Evolutionary conservation across 1,284 basidiomycete genomes (phyloP).

Genomic region (Apiotrichum siamense): DNA sequence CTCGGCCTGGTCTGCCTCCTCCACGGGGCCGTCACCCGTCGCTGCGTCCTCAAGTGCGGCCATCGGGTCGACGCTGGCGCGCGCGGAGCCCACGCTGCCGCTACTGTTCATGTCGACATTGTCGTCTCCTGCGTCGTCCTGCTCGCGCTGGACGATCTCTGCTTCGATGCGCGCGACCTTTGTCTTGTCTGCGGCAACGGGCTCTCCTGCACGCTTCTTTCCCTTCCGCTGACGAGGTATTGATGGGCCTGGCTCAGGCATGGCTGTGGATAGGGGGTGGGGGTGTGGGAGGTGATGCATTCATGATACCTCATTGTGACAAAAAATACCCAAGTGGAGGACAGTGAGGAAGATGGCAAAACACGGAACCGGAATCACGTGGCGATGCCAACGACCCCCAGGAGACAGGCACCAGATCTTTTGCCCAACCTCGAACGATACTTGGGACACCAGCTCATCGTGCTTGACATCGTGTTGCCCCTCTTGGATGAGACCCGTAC

Average conservation of each 20-base stretch:
- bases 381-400: too few species aligned
- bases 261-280: background rate
- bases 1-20: constrained; percentile 10
- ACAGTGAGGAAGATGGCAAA: too few species aligned
- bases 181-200: background rate
- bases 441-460: too few species aligned
- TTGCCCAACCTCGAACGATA: too few species aligned
- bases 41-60: constrained; percentile 14
- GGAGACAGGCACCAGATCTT: too few species aligned
- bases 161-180: constrained; percentile 11
- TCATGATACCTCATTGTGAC: too few species aligned
- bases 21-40: constrained; percentile 12
- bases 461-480: too few species aligned
- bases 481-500: too few species aligned
- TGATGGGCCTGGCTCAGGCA: constrained; percentile 13
- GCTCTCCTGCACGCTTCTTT: constrained; percentile 9
- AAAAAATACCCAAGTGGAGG: too few species aligned
- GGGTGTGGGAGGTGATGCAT: background rate
- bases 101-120: constrained; percentile 7
- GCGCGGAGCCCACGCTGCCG: background rate
- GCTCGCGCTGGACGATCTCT: background rate
- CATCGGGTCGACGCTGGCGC: constrained; percentile 19
- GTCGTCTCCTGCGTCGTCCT: constrained; percentile 4
- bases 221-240: background rate
- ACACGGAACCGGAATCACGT: background rate